Evolutionary conservation across 257 asterid genomes (phyloP).

Genomic region (Phtheirospermum japonicum): DNA sequence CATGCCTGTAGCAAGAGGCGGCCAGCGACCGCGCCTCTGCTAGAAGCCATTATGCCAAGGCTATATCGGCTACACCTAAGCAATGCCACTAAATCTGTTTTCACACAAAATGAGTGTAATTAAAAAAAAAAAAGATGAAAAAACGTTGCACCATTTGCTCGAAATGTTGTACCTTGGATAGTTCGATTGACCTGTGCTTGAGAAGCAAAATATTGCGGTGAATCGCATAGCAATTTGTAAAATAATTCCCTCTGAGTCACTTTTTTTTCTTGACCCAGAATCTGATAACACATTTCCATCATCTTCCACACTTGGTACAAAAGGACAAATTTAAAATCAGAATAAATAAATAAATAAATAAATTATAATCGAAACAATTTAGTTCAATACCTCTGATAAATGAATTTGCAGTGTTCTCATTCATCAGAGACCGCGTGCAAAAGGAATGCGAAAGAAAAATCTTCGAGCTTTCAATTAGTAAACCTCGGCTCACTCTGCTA

Average conservation of each 20-base stretch:
- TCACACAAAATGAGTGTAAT: constrained; percentile 12
- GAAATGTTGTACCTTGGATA: constrained; percentile 56
- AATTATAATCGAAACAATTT: constrained; percentile 2
- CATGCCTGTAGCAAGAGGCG: constrained; percentile 79
- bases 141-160: not conserved
- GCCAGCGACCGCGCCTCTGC: constrained; percentile 87
- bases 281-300: constrained; percentile 85
- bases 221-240: constrained; percentile 76
- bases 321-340: not conserved
- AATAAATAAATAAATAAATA: too few species aligned
- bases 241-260: constrained; percentile 92
- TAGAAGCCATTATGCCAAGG: constrained; percentile 89
- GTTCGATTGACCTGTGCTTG: constrained; percentile 79
- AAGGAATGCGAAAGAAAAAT: constrained; percentile 73
- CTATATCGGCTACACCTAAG: constrained; percentile 87
- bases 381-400: constrained; percentile 62
- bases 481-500: constrained; percentile 66
- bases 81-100: constrained; percentile 78
- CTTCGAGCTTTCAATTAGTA: constrained; percentile 57
- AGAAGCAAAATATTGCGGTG: constrained; percentile 71
- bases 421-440: constrained; percentile 65
- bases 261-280: constrained; percentile 67
- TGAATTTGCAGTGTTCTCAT: constrained; percentile 59
- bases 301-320: constrained; percentile 75
- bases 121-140: not conserved